A percentile compares a stretch with the other conserved stretches of the same genome.
Evolutionary conservation across 441 rosid genomes (phyloP).

Genomic region (Bocquillonia castaneifolia): DNA sequence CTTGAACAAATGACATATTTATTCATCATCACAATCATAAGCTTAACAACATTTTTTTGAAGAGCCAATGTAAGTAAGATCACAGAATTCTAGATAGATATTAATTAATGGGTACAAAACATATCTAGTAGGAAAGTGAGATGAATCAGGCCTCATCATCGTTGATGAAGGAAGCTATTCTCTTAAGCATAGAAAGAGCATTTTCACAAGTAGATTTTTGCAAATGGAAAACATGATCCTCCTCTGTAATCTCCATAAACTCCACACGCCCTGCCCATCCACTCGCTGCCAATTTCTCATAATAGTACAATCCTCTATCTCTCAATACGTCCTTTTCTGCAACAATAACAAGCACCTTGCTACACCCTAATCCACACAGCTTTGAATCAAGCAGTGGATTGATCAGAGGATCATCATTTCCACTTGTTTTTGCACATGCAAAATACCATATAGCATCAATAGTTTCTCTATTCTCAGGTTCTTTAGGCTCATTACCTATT

Average conservation of each 20-base stretch:
- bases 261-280: conserved; percentile 31
- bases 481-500: conserved; percentile 37
- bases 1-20: no score
- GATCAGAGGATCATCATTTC: conserved; percentile 33
- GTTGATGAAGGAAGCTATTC: background rate
- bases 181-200: conserved; percentile 26
- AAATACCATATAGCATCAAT: conserved; percentile 25
- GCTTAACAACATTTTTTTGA: no score
- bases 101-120: no score
- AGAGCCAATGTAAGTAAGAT: no score
- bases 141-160: background rate
- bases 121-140: no score
- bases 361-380: conserved; percentile 13
- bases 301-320: conserved; percentile 30
- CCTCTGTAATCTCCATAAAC: conserved; percentile 25
- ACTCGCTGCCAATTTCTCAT: conserved; percentile 24
- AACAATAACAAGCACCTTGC: conserved; percentile 28
- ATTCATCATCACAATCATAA: no score
- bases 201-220: no score
- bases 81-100: no score
- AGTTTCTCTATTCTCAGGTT: conserved; percentile 6
- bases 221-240: conserved; percentile 35
- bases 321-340: conserved; percentile 34
- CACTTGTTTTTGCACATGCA: conserved; percentile 34
- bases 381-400: conserved; percentile 33